Conservation (phyloP, 352 stramenopile species). For the Phytophthora quininea region DNA sequence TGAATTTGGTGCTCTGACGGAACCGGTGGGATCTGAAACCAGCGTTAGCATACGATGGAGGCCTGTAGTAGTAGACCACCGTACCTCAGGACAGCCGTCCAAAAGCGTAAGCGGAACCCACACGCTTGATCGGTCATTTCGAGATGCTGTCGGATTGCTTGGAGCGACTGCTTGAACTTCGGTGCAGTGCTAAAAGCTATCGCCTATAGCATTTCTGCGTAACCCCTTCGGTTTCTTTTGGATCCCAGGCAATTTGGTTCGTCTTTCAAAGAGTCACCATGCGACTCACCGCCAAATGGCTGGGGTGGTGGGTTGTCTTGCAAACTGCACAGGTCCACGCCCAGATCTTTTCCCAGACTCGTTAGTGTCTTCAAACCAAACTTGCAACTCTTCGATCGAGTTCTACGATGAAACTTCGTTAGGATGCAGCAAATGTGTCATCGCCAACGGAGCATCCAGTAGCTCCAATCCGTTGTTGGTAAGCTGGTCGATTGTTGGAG, state of each 20-base stretch:
- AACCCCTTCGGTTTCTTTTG: neutral
- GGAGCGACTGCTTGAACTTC: neutral
- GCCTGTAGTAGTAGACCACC: neutral
- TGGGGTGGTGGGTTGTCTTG: slow-evolving; percentile 13
- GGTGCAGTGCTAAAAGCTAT: neutral
- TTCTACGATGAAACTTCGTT: slow-evolving; percentile 69
- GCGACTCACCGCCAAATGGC: slow-evolving; percentile 5
- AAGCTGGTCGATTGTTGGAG: slow-evolving; percentile 1
- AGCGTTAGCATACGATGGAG: neutral
- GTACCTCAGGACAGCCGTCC: slow-evolving; percentile 62
- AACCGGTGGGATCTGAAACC: slow-evolving; percentile 54
- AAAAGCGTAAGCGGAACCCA: slow-evolving; percentile 50
- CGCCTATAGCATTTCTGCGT: neutral
- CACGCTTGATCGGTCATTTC: slow-evolving; percentile 64
- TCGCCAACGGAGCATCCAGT: slow-evolving; percentile 37
- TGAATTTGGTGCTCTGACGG: slow-evolving; percentile 46
- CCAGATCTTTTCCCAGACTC: slow-evolving; percentile 16
- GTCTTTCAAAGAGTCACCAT: neutral
- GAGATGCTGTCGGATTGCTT: slow-evolving; percentile 7
- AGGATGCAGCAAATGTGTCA: slow-evolving; percentile 55
- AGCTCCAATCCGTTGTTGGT: slow-evolving; percentile 46
- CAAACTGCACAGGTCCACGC: slow-evolving; percentile 6
- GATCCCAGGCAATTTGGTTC: neutral
- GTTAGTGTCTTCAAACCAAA: slow-evolving; percentile 15
- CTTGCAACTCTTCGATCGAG: slow-evolving; percentile 44